Percentiles rank a stretch among this genome's conserved stretches.
These are phyloP conservation scores for Cryoendolithus antarcticus DNA, from an alignment of 2,329 filamentous ascomycete species.

Conservation along the genomic window DNA sequence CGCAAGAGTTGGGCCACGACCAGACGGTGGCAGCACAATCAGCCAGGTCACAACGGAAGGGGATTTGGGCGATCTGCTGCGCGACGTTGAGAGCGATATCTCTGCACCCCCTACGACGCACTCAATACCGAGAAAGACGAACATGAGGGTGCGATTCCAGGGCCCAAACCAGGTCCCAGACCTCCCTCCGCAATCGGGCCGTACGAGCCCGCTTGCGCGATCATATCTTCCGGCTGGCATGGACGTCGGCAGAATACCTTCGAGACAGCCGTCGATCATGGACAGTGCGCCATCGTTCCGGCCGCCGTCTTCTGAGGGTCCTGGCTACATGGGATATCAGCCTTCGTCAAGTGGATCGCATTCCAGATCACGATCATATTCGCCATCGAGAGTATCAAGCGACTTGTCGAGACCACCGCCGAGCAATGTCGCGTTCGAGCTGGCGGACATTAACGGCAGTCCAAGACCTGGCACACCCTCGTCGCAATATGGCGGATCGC, in stretches of 20 bases:
- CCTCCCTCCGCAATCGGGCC: conserved; percentile 24
- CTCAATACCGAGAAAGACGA: conserved; percentile 12
- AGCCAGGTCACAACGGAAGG: too few species aligned
- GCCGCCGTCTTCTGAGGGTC: conserved; percentile 49
- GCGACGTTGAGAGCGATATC: conserved; percentile 26
- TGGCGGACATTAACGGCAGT: conserved; percentile 75
- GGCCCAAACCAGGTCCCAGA: conserved; percentile 17
- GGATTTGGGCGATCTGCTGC: conserved; percentile 31
- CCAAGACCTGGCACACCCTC: conserved; percentile 85
- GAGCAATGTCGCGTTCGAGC: conserved; percentile 64
- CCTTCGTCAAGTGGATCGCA: conserved; percentile 41
- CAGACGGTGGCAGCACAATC: too few species aligned
- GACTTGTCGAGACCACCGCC: conserved; percentile 64
- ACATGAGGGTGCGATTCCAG: conserved; percentile 22
- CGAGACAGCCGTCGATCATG: conserved; percentile 38
- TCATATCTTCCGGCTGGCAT: conserved; percentile 35
- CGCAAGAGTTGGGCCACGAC: too few species aligned
- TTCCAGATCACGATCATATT: conserved; percentile 40
- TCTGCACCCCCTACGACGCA: conserved; percentile 3
- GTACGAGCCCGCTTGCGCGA: conserved; percentile 31
- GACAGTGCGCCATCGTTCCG: conserved; percentile 37
- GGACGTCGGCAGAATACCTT: conserved; percentile 18
- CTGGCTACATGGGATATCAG: conserved; percentile 51
- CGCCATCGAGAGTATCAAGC: conserved; percentile 39
- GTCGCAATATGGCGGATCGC: conserved; percentile 76